A percentile compares a stretch with the other conserved stretches of the same genome.
Conservation (phyloP, 2,329 filamentous ascomycete species). For the Pseudomassariella vexata region DNA sequence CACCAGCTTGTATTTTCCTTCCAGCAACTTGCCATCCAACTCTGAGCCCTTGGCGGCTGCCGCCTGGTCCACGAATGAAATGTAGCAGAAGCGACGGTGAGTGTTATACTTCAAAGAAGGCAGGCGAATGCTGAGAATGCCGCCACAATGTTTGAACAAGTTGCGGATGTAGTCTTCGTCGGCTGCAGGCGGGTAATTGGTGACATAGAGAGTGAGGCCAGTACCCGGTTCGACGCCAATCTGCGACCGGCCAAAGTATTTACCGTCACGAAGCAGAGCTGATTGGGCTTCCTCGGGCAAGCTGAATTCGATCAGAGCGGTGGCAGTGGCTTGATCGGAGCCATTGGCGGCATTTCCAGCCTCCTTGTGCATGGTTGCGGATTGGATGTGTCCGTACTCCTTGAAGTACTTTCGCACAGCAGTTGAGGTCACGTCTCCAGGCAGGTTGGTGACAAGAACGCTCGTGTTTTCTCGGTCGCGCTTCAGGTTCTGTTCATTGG, state of each 20-base stretch:
- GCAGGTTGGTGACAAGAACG: constrained; percentile 74
- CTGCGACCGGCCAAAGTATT: constrained; percentile 66
- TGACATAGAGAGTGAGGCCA: constrained; percentile 78
- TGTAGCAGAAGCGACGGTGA: constrained; percentile 88
- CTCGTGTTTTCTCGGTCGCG: constrained; percentile 89
- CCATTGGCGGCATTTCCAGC: too few species aligned
- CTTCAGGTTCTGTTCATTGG: constrained; percentile 45
- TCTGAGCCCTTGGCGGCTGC: constrained; percentile 65
- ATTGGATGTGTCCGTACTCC: constrained; percentile 80
- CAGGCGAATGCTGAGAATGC: constrained; percentile 80
- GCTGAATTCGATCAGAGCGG: constrained; percentile 81
- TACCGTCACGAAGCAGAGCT: constrained; percentile 75
- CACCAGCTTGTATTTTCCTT: constrained; percentile 61
- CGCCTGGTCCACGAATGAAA: constrained; percentile 72
- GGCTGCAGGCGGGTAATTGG: constrained; percentile 78
- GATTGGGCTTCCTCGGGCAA: constrained; percentile 73
- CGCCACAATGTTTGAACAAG: constrained; percentile 69
- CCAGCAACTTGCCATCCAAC: constrained; percentile 66
- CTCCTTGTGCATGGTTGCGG: constrained; percentile 61
- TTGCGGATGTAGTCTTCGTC: constrained; percentile 65
- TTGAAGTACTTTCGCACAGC: constrained; percentile 85
- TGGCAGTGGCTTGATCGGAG: constrained; percentile 51
- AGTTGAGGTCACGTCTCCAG: constrained; percentile 60
- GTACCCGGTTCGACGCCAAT: constrained; percentile 71
- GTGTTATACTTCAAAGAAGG: constrained; percentile 87